phyloP scores from a whole-genome alignment of 352 stramenopile species.

The Pseudoperonospora humuli region DNA sequence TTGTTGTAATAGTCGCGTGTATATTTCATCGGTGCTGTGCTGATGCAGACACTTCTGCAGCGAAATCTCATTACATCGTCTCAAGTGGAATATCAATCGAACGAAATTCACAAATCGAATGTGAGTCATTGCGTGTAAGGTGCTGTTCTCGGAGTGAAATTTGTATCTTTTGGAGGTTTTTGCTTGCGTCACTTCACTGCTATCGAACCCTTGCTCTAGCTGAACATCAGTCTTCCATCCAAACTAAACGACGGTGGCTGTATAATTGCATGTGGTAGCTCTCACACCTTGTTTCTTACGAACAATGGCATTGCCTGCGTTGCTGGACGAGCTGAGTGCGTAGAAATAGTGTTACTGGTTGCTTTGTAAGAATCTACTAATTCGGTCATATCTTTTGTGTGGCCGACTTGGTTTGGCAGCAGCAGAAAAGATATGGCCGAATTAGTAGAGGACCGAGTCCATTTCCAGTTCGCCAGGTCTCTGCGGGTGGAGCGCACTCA shows the following conservation, averaged over 20 bases:
- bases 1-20: not conserved
- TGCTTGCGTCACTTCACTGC: slow-evolving; percentile 2
- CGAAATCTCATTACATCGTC: slow-evolving; percentile 25
- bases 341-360: not conserved
- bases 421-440: no score
- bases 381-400: slow-evolving; percentile 15
- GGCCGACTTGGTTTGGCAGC: slow-evolving; percentile 50
- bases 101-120: slow-evolving; percentile 1
- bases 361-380: not conserved
- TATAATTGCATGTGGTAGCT: slow-evolving; percentile 64
- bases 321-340: slow-evolving; percentile 78
- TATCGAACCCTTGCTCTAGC: slow-evolving; percentile 10
- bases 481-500: slow-evolving; percentile 66
- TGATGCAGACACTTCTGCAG: slow-evolving; percentile 25
- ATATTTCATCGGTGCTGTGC: not conserved
- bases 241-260: slow-evolving; percentile 44
- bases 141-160: not conserved
- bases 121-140: not conserved
- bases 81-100: slow-evolving; percentile 17
- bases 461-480: slow-evolving; percentile 63
- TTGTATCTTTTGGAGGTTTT: not conserved
- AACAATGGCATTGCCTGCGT: slow-evolving; percentile 79
- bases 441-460: no score
- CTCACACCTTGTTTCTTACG: slow-evolving; percentile 85
- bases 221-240: slow-evolving; percentile 26